A percentile compares a stretch with the other conserved stretches of the same genome.
These are phyloP conservation scores for Falciphora oryzae DNA, from an alignment of 2,329 filamentous ascomycete genomes.

Conservation along the genomic window DNA sequence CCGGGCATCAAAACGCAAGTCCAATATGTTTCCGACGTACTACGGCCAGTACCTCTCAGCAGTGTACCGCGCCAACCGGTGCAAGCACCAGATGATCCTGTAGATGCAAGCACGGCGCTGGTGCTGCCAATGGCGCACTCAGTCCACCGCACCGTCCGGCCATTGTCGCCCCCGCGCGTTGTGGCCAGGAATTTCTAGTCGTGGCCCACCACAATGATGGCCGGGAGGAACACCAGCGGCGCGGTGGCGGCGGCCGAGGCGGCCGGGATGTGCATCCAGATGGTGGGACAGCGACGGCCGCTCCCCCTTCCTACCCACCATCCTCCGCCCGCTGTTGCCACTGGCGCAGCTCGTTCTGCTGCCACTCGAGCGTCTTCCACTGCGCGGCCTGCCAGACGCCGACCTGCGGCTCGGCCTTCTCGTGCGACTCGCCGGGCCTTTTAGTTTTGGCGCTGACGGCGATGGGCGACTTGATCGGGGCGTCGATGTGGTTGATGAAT, in stretches of 20 bases:
- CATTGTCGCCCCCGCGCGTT: neutral
- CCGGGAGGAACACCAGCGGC: slow-evolving; percentile 6
- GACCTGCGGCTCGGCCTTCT: slow-evolving; percentile 2
- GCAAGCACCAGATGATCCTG: neutral
- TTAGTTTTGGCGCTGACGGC: neutral
- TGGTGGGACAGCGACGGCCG: too few species aligned
- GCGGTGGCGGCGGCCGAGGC: too few species aligned
- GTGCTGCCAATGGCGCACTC: neutral
- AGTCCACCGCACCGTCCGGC: neutral
- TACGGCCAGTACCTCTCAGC: neutral
- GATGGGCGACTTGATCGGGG: too few species aligned
- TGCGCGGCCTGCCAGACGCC: neutral
- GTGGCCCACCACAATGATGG: slow-evolving; percentile 2
- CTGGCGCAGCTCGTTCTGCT: neutral
- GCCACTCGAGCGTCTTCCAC: slow-evolving; percentile 1
- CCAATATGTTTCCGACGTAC: neutral
- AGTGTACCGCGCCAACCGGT: neutral
- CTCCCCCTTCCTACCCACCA: too few species aligned
- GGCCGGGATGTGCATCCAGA: too few species aligned
- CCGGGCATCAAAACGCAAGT: neutral
- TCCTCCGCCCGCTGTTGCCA: too few species aligned
- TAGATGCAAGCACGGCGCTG: neutral
- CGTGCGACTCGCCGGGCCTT: too few species aligned
- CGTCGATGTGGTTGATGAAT: neutral
- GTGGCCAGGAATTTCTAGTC: neutral